phyloP scores from a whole-genome alignment of 1,139 yeast species.

The Geotrichum candidum region DNA sequence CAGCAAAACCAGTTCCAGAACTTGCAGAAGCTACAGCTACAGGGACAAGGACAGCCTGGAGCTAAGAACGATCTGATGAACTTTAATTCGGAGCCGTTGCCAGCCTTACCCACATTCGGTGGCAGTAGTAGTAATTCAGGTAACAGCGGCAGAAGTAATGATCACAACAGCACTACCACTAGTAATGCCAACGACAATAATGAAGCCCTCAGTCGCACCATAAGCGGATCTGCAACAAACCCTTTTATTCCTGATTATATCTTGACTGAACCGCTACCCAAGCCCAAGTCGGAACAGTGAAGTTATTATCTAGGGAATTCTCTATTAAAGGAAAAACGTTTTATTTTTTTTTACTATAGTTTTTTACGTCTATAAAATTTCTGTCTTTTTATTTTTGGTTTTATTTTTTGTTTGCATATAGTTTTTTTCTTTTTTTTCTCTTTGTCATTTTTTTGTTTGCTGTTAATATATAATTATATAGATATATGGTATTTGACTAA shows the following conservation, averaged over 20 bases:
- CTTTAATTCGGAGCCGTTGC: not conserved
- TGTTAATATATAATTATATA: too few species aligned
- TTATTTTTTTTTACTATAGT: not conserved
- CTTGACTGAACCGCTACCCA: conserved; percentile 12
- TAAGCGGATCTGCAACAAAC: not conserved
- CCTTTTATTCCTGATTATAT: conserved; percentile 11
- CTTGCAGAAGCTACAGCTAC: conserved; percentile 11
- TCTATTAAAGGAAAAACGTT: not conserved
- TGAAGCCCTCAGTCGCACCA: not conserved
- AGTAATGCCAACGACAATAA: not conserved
- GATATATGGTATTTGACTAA: too few species aligned
- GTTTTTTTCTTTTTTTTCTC: too few species aligned
- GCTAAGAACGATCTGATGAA: not conserved
- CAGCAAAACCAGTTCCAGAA: conserved; percentile 12
- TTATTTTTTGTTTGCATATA: not conserved
- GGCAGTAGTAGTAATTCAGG: not conserved
- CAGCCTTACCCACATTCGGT: not conserved
- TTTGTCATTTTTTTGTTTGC: too few species aligned
- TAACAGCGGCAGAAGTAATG: not conserved
- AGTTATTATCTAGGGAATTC: not conserved
- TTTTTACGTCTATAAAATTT: not conserved
- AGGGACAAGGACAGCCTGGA: not conserved
- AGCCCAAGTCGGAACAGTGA: conserved; percentile 9
- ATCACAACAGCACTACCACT: not conserved
- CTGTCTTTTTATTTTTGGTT: not conserved